A percentile compares a stretch with the other conserved stretches of the same genome.
These are phyloP conservation scores for Sphagnum fallax DNA, from an alignment of 228 moss, liverwort and hornwort genomes.

Conservation along the genomic window DNA sequence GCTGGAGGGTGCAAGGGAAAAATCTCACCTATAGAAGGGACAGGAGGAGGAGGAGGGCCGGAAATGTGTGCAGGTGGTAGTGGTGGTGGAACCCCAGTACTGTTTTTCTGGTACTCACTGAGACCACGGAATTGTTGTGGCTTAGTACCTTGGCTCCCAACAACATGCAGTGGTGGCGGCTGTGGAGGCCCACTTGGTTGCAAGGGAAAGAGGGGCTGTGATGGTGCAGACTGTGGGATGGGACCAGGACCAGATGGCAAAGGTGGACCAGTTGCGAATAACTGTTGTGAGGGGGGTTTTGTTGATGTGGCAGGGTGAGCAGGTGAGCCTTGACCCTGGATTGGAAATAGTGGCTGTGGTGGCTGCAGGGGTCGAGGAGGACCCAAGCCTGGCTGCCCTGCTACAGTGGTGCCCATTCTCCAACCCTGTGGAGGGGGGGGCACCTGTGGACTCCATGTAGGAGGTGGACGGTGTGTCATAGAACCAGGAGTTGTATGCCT, in stretches of 20 bases:
- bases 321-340: slow-evolving; percentile 14
- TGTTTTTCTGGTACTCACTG: slow-evolving; percentile 33
- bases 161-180: slow-evolving; percentile 27
- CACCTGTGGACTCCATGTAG: slow-evolving; percentile 64
- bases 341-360: slow-evolving; percentile 44
- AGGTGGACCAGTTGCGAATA: slow-evolving; percentile 34
- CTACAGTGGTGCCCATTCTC: slow-evolving; percentile 31
- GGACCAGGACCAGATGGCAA: slow-evolving; percentile 13
- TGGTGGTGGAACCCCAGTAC: slow-evolving; percentile 14
- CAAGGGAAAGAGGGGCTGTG: slow-evolving; percentile 59
- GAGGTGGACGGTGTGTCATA: slow-evolving; percentile 45
- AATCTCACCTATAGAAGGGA: slow-evolving; percentile 50
- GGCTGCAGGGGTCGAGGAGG: slow-evolving; percentile 42
- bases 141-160: slow-evolving; percentile 19
- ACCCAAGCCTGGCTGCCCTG: slow-evolving; percentile 34
- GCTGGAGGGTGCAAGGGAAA: not conserved
- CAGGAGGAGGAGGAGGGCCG: slow-evolving; percentile 15
- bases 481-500: slow-evolving; percentile 61
- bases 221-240: slow-evolving; percentile 17
- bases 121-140: slow-evolving; percentile 23
- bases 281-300: slow-evolving; percentile 24
- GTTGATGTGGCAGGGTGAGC: slow-evolving; percentile 7
- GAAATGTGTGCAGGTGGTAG: slow-evolving; percentile 4
- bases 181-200: slow-evolving; percentile 39
- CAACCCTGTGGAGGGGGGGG: slow-evolving; percentile 53